phyloP scores from a whole-genome alignment of 2,329 filamentous ascomycete species.

The Fusarium secorum region DNA sequence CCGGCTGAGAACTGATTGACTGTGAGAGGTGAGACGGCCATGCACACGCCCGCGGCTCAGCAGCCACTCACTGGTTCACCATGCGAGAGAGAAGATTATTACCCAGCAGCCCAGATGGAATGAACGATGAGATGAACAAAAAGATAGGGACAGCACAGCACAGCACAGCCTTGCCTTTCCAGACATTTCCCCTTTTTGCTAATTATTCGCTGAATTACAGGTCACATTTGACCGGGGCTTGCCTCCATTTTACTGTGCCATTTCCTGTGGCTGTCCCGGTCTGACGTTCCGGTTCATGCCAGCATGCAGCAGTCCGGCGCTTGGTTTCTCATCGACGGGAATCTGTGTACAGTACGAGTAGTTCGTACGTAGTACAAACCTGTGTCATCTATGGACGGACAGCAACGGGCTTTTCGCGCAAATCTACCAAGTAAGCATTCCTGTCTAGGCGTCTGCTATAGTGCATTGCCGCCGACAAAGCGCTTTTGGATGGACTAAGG shows the following conservation, averaged over 20 bases:
- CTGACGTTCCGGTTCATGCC: constrained; percentile 12
- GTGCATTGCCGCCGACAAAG: neutral
- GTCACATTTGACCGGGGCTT: neutral
- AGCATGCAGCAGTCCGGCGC: constrained; percentile 9
- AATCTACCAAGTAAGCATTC: constrained; percentile 14
- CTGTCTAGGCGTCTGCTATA: constrained; percentile 1
- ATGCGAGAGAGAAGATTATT: constrained; percentile 9
- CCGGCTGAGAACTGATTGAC: constrained; percentile 30
- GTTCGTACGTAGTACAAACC: neutral
- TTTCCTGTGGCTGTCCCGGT: neutral
- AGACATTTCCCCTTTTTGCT: neutral
- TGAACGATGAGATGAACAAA: constrained; percentile 5
- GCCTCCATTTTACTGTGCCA: neutral
- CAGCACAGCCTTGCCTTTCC: neutral
- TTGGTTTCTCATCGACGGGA: constrained; percentile 15
- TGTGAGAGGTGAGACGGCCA: constrained; percentile 19
- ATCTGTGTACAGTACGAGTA: neutral
- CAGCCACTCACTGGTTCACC: constrained; percentile 20
- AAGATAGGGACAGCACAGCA: neutral
- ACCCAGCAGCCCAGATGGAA: constrained; percentile 11
- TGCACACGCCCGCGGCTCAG: constrained; percentile 24
- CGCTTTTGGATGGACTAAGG: constrained; percentile 12
- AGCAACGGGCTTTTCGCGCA: neutral
- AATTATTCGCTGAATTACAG: neutral
- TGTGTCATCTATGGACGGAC: constrained; percentile 11